Evolutionary conservation across 106 monocot species (phyloP).

Genomic region (Iris macrosiphon): DNA sequence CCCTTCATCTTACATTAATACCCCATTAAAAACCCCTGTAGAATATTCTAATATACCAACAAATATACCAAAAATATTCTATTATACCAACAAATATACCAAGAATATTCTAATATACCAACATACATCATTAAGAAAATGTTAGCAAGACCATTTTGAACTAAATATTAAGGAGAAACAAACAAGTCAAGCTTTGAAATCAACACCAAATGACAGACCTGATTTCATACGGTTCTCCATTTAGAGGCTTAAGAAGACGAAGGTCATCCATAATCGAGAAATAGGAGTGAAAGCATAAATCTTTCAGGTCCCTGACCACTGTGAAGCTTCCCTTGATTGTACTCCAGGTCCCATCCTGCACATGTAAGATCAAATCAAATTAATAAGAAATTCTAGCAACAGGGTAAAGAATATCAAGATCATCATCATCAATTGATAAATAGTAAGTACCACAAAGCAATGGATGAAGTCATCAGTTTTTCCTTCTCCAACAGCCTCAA

Average conservation of each 20-base stretch:
- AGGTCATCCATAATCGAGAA: conserved; percentile 85
- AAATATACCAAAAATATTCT: too few species aligned
- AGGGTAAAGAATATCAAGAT: background rate
- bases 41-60: too few species aligned
- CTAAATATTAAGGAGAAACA: background rate
- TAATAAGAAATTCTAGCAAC: background rate
- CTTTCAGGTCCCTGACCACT: conserved; percentile 80
- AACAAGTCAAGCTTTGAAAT: background rate
- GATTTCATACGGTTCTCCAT: conserved; percentile 70
- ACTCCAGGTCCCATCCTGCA: conserved; percentile 92
- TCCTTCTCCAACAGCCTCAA: conserved; percentile 93
- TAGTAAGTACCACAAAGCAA: conserved; percentile 61
- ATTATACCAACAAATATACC: too few species aligned
- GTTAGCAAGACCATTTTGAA: too few species aligned
- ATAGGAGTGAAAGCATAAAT: conserved; percentile 81
- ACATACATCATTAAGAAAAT: too few species aligned
- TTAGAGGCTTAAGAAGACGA: conserved; percentile 44
- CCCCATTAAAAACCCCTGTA: too few species aligned
- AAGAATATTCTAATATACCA: too few species aligned
- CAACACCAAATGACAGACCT: conserved; percentile 42
- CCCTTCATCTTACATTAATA: too few species aligned
- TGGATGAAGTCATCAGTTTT: conserved; percentile 52
- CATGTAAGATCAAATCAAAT: background rate
- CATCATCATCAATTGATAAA: background rate
- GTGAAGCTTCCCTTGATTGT: conserved; percentile 73